Conservation (phyloP, 306 rosid species). For the Luffa aegyptiaca region DNA sequence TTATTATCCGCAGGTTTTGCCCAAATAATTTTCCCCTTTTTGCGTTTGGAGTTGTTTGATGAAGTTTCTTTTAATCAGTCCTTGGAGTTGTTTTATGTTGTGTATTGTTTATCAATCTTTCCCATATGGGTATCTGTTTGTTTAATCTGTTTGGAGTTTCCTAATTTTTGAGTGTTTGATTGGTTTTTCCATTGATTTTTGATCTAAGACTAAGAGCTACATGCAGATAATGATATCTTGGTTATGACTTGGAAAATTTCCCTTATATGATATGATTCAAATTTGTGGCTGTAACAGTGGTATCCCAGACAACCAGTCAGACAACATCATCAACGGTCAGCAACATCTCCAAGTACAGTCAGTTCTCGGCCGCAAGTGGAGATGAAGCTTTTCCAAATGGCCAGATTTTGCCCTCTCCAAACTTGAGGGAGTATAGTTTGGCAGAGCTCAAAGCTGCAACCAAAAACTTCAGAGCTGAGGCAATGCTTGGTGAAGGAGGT, state of each 20-base stretch:
- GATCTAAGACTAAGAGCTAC: background rate
- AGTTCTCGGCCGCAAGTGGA: slow-evolving; percentile 45
- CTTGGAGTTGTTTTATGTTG: background rate
- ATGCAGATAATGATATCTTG: background rate
- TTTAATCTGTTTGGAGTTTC: background rate
- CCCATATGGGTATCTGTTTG: background rate
- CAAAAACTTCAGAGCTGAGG: slow-evolving; percentile 63
- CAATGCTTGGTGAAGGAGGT: slow-evolving; percentile 91
- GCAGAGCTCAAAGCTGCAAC: slow-evolving; percentile 67
- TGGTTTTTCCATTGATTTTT: background rate
- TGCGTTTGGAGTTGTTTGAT: background rate
- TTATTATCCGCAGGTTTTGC: background rate
- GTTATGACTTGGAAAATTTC: background rate
- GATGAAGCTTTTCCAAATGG: slow-evolving; percentile 44
- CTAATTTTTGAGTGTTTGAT: background rate
- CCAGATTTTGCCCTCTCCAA: slow-evolving; percentile 60
- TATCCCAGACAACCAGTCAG: slow-evolving; percentile 42
- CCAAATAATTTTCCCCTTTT: background rate
- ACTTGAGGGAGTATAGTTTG: slow-evolving; percentile 57
- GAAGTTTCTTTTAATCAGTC: background rate
- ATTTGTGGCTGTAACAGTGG: slow-evolving; percentile 20
- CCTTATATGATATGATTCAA: background rate
- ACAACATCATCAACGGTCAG: slow-evolving; percentile 43
- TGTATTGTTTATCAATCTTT: background rate
- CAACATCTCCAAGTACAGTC: slow-evolving; percentile 38